phyloP scores from a whole-genome alignment of 352 stramenopile genomes.

The Pythium periplocum region DNA sequence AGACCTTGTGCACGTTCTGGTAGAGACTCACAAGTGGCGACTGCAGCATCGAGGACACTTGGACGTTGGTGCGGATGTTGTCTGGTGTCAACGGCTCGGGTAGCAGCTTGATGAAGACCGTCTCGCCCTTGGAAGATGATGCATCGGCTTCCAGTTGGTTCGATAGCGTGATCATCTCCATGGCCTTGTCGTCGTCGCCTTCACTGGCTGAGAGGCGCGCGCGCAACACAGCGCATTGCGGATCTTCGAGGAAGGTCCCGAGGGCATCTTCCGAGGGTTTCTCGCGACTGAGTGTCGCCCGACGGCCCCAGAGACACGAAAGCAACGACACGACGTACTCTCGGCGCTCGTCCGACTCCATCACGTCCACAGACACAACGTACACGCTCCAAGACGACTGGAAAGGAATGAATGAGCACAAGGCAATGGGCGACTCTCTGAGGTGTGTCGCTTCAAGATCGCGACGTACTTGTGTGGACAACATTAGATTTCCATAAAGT shows the following conservation, averaged over 20 bases:
- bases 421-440: too few relatives aligned
- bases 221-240: slow-evolving; percentile 52
- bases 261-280: slow-evolving; percentile 47
- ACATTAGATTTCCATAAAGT: too few relatives aligned
- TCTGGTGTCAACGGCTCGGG: slow-evolving; percentile 43
- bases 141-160: slow-evolving; percentile 25
- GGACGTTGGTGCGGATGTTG: slow-evolving; percentile 69
- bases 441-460: too few relatives aligned
- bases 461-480: too few relatives aligned
- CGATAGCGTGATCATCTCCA: slow-evolving; percentile 17
- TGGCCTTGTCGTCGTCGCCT: slow-evolving; percentile 7
- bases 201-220: slow-evolving; percentile 25
- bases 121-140: slow-evolving; percentile 12
- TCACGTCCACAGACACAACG: slow-evolving; percentile 13
- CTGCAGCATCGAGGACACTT: slow-evolving; percentile 62
- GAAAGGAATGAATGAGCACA: too few relatives aligned
- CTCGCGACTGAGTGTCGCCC: slow-evolving; percentile 27
- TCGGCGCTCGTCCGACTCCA: slow-evolving; percentile 40
- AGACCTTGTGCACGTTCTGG: slow-evolving; percentile 76
- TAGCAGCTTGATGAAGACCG: slow-evolving; percentile 64
- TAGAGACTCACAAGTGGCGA: slow-evolving; percentile 79
- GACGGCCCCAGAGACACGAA: slow-evolving; percentile 50
- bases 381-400: too few relatives aligned
- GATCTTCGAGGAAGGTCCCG: slow-evolving; percentile 65
- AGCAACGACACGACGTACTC: slow-evolving; percentile 60